phyloP scores from a whole-genome alignment of 2,329 filamentous ascomycete genomes.

The Fusarium caatingaense region DNA sequence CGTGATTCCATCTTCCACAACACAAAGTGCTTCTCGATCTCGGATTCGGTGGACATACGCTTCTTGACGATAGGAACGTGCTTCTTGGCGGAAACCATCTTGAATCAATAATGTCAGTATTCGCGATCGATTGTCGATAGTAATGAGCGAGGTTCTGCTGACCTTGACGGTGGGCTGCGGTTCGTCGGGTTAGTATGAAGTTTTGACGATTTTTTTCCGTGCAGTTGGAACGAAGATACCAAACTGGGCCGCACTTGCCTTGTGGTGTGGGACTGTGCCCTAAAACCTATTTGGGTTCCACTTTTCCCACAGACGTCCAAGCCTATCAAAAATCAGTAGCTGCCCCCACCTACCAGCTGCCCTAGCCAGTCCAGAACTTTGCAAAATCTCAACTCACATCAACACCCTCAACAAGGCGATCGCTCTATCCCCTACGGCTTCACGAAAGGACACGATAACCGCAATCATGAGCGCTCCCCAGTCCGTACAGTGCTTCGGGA shows the following conservation, averaged over 20 bases:
- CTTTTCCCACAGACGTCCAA: not conserved
- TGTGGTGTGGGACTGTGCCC: not conserved
- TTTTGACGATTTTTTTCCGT: slow-evolving; percentile 6
- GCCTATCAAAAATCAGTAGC: not conserved
- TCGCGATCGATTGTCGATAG: slow-evolving; percentile 14
- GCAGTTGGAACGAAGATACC: not conserved
- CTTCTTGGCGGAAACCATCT: slow-evolving; percentile 99
- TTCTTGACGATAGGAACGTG: slow-evolving; percentile 99
- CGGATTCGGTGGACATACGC: slow-evolving; percentile 76
- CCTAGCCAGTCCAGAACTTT: not conserved
- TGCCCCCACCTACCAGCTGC: slow-evolving; percentile 1
- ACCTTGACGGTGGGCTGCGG: slow-evolving; percentile 59
- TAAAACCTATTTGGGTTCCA: not conserved
- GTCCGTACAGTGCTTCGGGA: slow-evolving; percentile 67
- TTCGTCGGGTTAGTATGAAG: slow-evolving; percentile 44
- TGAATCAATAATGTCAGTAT: slow-evolving; percentile 49
- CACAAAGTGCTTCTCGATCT: slow-evolving; percentile 26
- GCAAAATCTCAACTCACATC: slow-evolving; percentile 21
- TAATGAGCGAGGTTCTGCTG: slow-evolving; percentile 38
- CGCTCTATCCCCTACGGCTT: slow-evolving; percentile 35
- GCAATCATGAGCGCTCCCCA: slow-evolving; percentile 77
- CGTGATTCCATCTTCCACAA: slow-evolving; percentile 15
- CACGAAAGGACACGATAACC: slow-evolving; percentile 38
- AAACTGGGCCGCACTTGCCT: not conserved
- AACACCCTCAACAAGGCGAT: slow-evolving; percentile 25